Evolutionary conservation across 176 grass and related monocot genomes (phyloP), one percentile per base, ranked within the genome.

Genomic region (Avena sativa): DNA sequence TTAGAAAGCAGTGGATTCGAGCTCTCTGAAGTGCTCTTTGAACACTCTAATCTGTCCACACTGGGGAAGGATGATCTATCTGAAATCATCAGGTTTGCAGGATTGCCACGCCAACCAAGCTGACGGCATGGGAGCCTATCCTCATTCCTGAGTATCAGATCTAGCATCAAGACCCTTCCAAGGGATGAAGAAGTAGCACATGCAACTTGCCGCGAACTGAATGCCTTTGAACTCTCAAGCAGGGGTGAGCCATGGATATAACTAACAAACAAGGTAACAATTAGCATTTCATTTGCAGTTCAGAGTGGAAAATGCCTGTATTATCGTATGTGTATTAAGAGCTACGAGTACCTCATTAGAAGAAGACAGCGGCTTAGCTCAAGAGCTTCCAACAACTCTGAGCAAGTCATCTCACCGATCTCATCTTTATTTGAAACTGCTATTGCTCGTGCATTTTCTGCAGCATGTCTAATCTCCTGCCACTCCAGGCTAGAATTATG

Each of bases 81-180:
- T 74, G 97, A 85, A 88, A 96, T 88, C 89, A 96, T 92, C 12
- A 98, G 77, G 60, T 98, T 98, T 74, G 92, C 90, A 71, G 89
- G 90, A 87, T 98, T 98, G 56, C 96, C 96, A 73, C 93, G 97
- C 97, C 97, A 98, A 32, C 93, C 92, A 53, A 98, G 96, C 55
- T 98, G 93, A 61, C 71, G 92, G 77, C 91, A 98, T 86, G 97
- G 94, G 51, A 98, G 93, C 43, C 93, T 89, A 74, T 98, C 97
- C 89, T 98, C 96, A 76, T 95, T 98, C 75, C 93, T 59, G 53
- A 98, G 89, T 89, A 98, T 91, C 70, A 98, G 89, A 68, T 98
- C 97, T 34, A 98, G 80, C 91, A 98, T 89, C 60, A 98, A 91
- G 55, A 98, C 87, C 75, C 97, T 90, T 71, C 93, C 97, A 23